Evolutionary conservation across 1,139 yeast species (phyloP), one percentile per base, ranked within the genome.

Genomic region (Geotrichum carabidarum): DNA sequence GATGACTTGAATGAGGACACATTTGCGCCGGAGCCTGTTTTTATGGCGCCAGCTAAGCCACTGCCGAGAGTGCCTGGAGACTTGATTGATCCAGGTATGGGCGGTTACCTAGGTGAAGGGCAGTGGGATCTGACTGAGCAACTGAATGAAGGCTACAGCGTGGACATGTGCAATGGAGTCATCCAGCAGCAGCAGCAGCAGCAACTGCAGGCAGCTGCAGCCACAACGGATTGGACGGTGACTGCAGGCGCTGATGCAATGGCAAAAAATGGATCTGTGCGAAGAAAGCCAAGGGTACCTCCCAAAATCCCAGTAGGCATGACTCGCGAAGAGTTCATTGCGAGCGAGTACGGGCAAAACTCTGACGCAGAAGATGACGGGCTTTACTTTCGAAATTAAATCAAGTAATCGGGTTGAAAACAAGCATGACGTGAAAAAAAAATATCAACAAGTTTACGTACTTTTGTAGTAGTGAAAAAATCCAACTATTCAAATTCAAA

Each of bases 101-200:
- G 48, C 40, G 12, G 9, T n/a, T 34, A 38, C 17, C 37, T 15
- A 6, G 44, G 50, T 11, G 43, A 44, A n/a, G 48, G 48, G 14
- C 53, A 50, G 42, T 50, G 53, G 53, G 36, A 40, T 18, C 46
- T 50, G 11, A 43, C 36, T n/a, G 27, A 43, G 15, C 48, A 50
- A 15, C 40, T 44, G 7, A 50, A 50, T 34, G 40, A 11, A 7
- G 47, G 44, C 15, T 44, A 44, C 36, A 7, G 32, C 34, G 14
- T 8, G 8, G 44, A 42, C 15, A 12, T 42, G 31, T n/a, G 4
- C 15, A 17, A 37, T n/a, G 40, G 40, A 8, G 40, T 37, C 14
- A 11, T 37, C 12, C 30, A 12, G 34, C 34, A n/a, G 17, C 12
- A 15, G 14, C 17, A 12, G 6, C 44, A 22, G 3, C 17, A 9